Conservation (phyloP, 176 grass and related monocot species). For the Oryza officinalis region DNA sequence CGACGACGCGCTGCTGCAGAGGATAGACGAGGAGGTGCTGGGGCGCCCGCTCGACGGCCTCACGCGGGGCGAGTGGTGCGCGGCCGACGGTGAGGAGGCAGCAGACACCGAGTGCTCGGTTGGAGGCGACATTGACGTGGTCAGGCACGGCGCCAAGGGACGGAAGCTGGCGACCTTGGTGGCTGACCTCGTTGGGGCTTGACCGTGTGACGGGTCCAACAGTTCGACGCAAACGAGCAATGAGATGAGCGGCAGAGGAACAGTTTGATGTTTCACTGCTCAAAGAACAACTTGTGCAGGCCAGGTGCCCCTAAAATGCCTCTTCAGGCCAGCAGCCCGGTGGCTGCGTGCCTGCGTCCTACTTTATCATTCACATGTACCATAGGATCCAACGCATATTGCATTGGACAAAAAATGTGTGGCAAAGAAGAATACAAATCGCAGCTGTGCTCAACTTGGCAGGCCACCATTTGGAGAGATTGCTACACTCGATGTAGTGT, state of each 20-base stretch:
- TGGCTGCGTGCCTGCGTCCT: neutral
- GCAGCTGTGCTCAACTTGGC: neutral
- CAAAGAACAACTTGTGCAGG: neutral
- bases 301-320: neutral
- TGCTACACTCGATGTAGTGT: neutral
- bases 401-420: neutral
- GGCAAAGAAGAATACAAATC: neutral
- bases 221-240: neutral
- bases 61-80: conserved; percentile 58
- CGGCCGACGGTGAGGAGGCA: conserved; percentile 15
- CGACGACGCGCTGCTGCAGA: conserved; percentile 56
- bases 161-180: conserved; percentile 33
- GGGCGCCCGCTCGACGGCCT: conserved; percentile 33
- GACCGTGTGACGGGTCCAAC: conserved; percentile 23
- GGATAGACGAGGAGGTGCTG: conserved; percentile 57
- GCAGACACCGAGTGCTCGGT: conserved; percentile 30
- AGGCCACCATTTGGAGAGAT: neutral
- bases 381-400: neutral
- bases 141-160: conserved; percentile 33
- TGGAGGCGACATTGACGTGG: conserved; percentile 44
- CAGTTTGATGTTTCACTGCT: too few species aligned
- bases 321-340: neutral
- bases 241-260: neutral
- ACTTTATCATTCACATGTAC: conserved; percentile 1
- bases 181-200: conserved; percentile 22